Evolutionary conservation across 1,284 basidiomycete species (phyloP).

Genomic region (Trichosporon sp.): DNA sequence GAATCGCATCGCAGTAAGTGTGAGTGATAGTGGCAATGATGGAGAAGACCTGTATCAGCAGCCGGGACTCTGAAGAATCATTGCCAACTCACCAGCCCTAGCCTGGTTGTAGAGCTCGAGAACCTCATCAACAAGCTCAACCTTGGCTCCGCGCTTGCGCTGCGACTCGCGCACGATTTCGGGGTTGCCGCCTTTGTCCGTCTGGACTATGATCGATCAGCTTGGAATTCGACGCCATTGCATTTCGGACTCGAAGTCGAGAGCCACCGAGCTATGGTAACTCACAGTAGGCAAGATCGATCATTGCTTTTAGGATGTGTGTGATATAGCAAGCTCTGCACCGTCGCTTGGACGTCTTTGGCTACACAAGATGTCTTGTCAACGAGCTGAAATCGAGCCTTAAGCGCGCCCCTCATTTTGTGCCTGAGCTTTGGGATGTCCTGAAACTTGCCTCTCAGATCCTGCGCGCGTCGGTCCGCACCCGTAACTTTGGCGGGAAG

Average conservation of each 20-base stretch:
- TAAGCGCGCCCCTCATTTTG: not conserved
- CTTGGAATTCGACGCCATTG: not conserved
- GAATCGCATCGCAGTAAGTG: no score
- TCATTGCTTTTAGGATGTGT: conserved; percentile 29
- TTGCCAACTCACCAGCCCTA: conserved; percentile 62
- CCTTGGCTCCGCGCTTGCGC: conserved; percentile 78
- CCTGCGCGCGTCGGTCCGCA: not conserved
- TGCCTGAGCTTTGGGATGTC: not conserved
- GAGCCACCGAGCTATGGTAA: not conserved
- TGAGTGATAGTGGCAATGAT: no score
- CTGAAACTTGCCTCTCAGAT: not conserved
- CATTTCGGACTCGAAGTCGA: not conserved
- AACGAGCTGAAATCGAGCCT: not conserved
- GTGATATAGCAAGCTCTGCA: not conserved
- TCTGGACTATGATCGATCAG: conserved; percentile 34
- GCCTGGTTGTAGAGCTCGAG: conserved; percentile 67
- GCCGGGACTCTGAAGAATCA: no score
- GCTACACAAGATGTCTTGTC: not conserved
- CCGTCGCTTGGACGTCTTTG: not conserved
- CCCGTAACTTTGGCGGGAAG: not conserved
- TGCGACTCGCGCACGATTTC: conserved; percentile 88
- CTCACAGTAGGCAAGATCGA: conserved; percentile 46
- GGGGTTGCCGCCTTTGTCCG: conserved; percentile 87
- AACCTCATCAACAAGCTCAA: conserved; percentile 89
- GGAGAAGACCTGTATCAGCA: not conserved